phyloP scores from a whole-genome alignment of 1,139 yeast species.

The Kodamaea suecica region DNA sequence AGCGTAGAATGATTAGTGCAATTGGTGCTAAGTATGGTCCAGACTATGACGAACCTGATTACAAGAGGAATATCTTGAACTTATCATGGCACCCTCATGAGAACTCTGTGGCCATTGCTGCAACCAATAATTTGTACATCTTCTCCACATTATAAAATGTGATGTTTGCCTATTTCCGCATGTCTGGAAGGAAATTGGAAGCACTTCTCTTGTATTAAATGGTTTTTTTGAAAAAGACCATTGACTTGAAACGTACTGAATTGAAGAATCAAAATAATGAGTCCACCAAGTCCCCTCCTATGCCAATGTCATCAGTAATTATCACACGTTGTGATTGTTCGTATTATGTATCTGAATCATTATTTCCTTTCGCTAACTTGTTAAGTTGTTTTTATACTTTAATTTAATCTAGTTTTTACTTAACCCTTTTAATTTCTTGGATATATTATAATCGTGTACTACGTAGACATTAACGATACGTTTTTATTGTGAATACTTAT shows the following conservation, averaged over 20 bases:
- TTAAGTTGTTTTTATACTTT: neutral
- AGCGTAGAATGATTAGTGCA: constrained; percentile 48
- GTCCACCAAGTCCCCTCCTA: too few relatives aligned
- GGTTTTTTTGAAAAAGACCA: too few relatives aligned
- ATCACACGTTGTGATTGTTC: too few relatives aligned
- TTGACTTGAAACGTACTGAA: too few relatives aligned
- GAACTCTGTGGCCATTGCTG: constrained; percentile 96
- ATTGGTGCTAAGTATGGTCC: constrained; percentile 34
- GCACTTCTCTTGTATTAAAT: too few relatives aligned
- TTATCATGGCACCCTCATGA: constrained; percentile 98
- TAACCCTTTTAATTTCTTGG: constrained; percentile 1
- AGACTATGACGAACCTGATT: constrained; percentile 85
- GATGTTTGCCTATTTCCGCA: too few relatives aligned
- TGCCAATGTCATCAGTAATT: too few relatives aligned
- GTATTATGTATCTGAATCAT: neutral
- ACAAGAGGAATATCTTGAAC: constrained; percentile 91
- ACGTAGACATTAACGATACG: too few relatives aligned
- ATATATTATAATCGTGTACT: too few relatives aligned
- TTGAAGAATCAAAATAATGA: too few relatives aligned
- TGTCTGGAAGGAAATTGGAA: too few relatives aligned
- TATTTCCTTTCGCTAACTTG: neutral
- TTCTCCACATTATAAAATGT: constrained; percentile 62
- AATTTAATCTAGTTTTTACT: neutral
- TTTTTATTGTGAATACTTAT: too few relatives aligned
- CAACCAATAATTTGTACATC: constrained; percentile 89